Conservation (phyloP, 169 alveolate species). For the Miamiensis avidus region DNA sequence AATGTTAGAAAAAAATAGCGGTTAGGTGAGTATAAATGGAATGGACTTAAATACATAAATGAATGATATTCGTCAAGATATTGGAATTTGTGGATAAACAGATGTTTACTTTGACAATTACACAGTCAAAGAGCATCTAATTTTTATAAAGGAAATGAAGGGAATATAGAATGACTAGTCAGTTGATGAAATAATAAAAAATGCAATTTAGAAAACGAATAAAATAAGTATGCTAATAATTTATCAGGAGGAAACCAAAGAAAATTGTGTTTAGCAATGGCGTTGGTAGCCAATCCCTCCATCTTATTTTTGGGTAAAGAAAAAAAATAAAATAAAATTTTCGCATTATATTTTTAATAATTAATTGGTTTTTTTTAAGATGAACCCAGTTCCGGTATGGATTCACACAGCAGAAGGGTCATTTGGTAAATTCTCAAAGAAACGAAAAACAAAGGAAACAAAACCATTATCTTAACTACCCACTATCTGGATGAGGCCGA, state of each 20-base stretch:
- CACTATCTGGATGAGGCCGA: constrained; percentile 92
- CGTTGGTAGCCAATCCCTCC: constrained; percentile 69
- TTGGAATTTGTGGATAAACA: constrained; percentile 85
- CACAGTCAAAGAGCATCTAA: constrained; percentile 78
- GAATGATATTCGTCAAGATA: constrained; percentile 58
- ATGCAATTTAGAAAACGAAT: constrained; percentile 58
- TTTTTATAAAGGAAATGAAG: constrained; percentile 66
- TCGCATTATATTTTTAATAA: too few species aligned
- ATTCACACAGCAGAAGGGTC: constrained; percentile 77
- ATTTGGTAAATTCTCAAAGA: constrained; percentile 83
- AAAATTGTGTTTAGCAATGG: constrained; percentile 84
- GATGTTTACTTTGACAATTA: constrained; percentile 73
- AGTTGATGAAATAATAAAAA: constrained; percentile 50
- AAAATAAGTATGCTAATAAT: constrained; percentile 49
- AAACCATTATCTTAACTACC: constrained; percentile 81
- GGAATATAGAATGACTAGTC: constrained; percentile 46
- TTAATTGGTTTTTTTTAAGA: constrained; percentile 65
- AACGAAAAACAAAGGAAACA: constrained; percentile 42
- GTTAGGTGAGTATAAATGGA: constrained; percentile 64
- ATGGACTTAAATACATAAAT: constrained; percentile 56
- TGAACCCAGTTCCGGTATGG: constrained; percentile 93
- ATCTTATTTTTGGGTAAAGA: constrained; percentile 73
- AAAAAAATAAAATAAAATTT: too few species aligned
- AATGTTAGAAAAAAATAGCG: constrained; percentile 55
- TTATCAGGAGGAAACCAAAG: constrained; percentile 88